Evolutionary conservation across 805 yeast species (phyloP), one percentile per base, ranked within the genome.

Genomic region (Torulaspora maleeae): DNA sequence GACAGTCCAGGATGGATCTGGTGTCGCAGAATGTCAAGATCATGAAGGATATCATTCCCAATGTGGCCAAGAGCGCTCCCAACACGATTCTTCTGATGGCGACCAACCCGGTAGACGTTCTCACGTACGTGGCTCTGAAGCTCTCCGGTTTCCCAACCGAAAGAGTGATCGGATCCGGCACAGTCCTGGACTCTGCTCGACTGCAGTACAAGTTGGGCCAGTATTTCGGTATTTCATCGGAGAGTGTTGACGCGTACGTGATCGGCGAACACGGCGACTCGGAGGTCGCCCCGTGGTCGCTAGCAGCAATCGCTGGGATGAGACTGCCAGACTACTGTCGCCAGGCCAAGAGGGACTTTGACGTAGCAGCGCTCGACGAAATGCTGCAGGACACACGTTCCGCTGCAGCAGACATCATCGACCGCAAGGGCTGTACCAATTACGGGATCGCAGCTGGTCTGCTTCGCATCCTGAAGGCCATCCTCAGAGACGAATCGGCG

Each of bases 61-160:
- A 47, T 19, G 41, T 47, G 17, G 51, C 48, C 35, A 44, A 40
- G 29, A 16, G 36, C 34, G 48, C 48, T 11, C 51, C 51, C 17
- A 42, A 47, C 32, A 30, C 51, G 6, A 47, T 47, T 27, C 13
- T 47, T 19, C 38, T 47, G 30, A 37, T 47, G 15, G 51, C 51
- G n/a, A 47, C 51, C 11, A 47, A 47, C 30, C 51, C 51, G 17
- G 51, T 47, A 11, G 51, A 47, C 19, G 51, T 47, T 12, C 28
- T 43, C 22, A 47, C 50, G 2, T 32, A 38, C 19, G 24, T 43
- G 12, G 43, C 44, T 11, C 44, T 43, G 41, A 43, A 43, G 35
- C 39, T 41, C 11, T 47, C 47, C 4, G 44, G 47, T 1, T 43
- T 47, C 36, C 50, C 50, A n/a, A 27, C 39, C 3, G 29, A 29